A percentile compares a stretch with the other conserved stretches of the same genome.
Evolutionary conservation across 768 basidiomycete species (phyloP).

Genomic region (Naganishia onofrii): DNA sequence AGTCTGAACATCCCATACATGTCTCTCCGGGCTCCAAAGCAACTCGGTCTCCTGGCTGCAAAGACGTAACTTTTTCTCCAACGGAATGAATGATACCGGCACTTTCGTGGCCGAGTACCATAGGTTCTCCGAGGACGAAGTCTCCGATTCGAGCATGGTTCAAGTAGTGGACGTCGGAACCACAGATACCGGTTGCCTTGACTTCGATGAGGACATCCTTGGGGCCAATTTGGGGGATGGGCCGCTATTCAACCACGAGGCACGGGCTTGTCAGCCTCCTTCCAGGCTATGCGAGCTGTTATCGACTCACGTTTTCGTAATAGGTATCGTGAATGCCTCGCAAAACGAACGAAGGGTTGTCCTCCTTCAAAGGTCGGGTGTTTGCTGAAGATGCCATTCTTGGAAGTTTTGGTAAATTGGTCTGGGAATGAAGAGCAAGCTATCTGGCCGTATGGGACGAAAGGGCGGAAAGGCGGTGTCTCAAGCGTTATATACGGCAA

Average conservation of each 20-base stretch:
- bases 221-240: constrained; percentile 54
- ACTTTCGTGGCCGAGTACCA: constrained; percentile 94
- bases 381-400: constrained; percentile 18
- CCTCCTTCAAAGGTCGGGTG: constrained; percentile 25
- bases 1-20: constrained; percentile 77
- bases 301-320: constrained; percentile 44
- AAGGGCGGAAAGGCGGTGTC: no score
- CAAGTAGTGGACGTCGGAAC: constrained; percentile 67
- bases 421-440: not conserved
- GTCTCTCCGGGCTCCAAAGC: constrained; percentile 87
- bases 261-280: no score
- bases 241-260: constrained; percentile 35
- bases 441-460: no score
- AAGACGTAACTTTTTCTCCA: constrained; percentile 69
- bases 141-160: constrained; percentile 43
- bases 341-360: constrained; percentile 49
- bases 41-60: constrained; percentile 80
- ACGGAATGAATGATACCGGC: constrained; percentile 72
- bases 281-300: not conserved
- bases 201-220: constrained; percentile 83
- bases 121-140: constrained; percentile 44
- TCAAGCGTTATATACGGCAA: no score
- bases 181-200: constrained; percentile 92
- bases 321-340: constrained; percentile 49
- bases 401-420: not conserved